Evolutionary conservation across 768 basidiomycete genomes (phyloP).

Genomic region (Rubroboletus pulcherrimus): DNA sequence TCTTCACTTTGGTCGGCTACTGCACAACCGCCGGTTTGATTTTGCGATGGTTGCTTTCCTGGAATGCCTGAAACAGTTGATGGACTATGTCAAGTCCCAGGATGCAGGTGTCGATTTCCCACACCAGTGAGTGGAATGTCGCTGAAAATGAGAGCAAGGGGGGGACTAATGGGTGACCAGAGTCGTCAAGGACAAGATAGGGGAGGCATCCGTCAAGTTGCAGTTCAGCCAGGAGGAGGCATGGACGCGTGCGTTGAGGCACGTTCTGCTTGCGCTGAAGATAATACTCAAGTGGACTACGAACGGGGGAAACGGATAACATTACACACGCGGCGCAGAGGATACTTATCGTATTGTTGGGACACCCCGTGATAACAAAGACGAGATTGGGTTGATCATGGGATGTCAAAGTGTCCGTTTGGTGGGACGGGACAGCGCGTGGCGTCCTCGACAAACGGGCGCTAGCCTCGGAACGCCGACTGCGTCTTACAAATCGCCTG

Average conservation of each 20-base stretch:
- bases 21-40: slow-evolving; percentile 96
- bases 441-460: too few species aligned
- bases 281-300: slow-evolving; percentile 86
- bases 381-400: too few species aligned
- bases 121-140: slow-evolving; percentile 64
- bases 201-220: slow-evolving; percentile 89
- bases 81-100: slow-evolving; percentile 78
- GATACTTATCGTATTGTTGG: too few species aligned
- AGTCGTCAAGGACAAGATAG: slow-evolving; percentile 91
- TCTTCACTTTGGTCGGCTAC: slow-evolving; percentile 76
- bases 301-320: slow-evolving; percentile 55
- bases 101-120: slow-evolving; percentile 75
- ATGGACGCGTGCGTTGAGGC: slow-evolving; percentile 92
- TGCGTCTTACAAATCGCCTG: slow-evolving; percentile 19
- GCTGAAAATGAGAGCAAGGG: not conserved
- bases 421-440: too few species aligned
- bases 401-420: too few species aligned
- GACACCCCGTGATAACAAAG: too few species aligned
- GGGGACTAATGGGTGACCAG: slow-evolving; percentile 36
- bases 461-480: too few species aligned
- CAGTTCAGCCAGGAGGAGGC: slow-evolving; percentile 94
- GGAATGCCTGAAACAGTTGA: slow-evolving; percentile 89
- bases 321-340: too few species aligned
- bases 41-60: slow-evolving; percentile 94
- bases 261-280: slow-evolving; percentile 86